A percentile compares a stretch with the other conserved stretches of the same genome.
Evolutionary conservation across 306 rosid species (phyloP).

Genomic region (Datisca glomerata): DNA sequence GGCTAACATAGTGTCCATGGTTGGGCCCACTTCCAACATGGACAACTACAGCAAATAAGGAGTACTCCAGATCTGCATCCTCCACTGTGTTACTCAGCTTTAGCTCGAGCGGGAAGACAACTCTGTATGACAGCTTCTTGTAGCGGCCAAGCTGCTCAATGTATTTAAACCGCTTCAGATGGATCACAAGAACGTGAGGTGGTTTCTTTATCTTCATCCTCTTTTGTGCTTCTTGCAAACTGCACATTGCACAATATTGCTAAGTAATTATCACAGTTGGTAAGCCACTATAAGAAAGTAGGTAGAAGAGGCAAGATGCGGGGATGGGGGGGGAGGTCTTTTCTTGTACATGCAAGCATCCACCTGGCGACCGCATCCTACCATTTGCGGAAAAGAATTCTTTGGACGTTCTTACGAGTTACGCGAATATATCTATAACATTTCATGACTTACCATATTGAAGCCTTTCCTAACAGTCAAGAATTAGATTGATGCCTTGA

Average conservation of each 20-base stretch:
- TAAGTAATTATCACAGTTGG: conserved; percentile 1
- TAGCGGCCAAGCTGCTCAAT: conserved; percentile 94
- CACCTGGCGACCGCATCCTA: no score
- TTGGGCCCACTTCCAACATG: conserved; percentile 98
- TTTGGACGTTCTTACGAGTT: no score
- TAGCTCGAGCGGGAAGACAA: conserved; percentile 93
- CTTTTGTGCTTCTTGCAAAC: conserved; percentile 99
- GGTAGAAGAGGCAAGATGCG: no score
- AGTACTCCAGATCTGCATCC: conserved; percentile 79
- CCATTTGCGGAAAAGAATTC: no score
- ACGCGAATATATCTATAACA: no score
- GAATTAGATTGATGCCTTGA: no score
- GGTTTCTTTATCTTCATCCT: conserved; percentile 99
- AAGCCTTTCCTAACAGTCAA: no score
- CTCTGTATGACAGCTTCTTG: conserved; percentile 91
- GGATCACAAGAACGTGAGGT: conserved; percentile 88
- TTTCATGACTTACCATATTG: no score
- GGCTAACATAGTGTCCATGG: conserved; percentile 98
- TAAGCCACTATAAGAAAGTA: not conserved
- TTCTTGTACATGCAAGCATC: no score
- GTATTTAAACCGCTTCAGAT: conserved; percentile 96
- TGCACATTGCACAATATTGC: conserved; percentile 21
- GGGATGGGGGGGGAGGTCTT: no score
- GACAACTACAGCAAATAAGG: conserved; percentile 92
- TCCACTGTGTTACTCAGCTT: conserved; percentile 89